Percentiles rank a stretch among this genome's conserved stretches.
phyloP scores from a whole-genome alignment of 73 alveolate species.

The Tetrahymena elliotti region DNA sequence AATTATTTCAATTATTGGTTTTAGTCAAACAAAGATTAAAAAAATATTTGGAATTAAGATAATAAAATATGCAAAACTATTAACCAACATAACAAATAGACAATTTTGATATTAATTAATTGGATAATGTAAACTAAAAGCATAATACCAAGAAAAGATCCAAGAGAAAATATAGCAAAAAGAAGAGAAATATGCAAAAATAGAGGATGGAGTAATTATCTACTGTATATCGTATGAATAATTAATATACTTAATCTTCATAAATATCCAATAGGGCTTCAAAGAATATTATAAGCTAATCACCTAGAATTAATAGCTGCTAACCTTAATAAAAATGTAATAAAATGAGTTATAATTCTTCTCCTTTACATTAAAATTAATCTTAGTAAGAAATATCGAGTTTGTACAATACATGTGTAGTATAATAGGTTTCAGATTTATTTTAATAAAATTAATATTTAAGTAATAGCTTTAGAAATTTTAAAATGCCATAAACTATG shows the following conservation, averaged over 20 bases:
- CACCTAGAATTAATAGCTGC: neutral
- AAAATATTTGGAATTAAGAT: neutral
- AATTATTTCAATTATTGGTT: neutral
- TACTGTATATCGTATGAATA: neutral
- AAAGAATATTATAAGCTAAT: neutral
- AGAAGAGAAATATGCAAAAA: neutral
- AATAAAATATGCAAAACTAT: neutral
- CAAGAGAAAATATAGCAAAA: neutral
- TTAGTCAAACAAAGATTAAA: neutral
- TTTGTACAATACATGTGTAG: neutral
- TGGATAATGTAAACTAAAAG: neutral
- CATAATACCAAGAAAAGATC: neutral
- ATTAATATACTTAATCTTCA: neutral
- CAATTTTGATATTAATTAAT: neutral
- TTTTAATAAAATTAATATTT: neutral
- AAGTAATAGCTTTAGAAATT: neutral
- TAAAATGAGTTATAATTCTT: neutral
- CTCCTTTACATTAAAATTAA: neutral
- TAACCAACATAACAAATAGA: neutral
- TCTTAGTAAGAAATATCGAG: neutral
- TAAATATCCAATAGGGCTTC: neutral
- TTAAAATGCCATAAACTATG: neutral
- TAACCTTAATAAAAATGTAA: neutral
- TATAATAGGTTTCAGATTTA: neutral
- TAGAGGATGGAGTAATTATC: neutral